Conservation (phyloP, 2,329 filamentous ascomycete genomes). For the Knoxdaviesia capensis region DNA sequence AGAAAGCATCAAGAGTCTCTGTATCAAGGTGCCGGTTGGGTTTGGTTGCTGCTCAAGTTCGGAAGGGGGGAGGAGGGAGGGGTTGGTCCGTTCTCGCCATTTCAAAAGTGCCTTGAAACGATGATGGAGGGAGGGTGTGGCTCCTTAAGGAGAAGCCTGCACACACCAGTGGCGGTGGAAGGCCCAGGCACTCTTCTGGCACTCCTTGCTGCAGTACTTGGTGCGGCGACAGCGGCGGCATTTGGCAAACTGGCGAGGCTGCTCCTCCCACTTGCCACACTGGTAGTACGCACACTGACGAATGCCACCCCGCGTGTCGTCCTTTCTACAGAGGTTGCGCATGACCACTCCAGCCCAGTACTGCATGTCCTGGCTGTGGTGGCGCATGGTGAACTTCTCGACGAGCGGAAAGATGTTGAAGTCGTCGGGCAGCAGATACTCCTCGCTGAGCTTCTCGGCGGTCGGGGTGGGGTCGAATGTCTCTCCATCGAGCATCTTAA, state of each 20-base stretch:
- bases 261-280: constrained; percentile 97
- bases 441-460: constrained; percentile 24
- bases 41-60: too few species aligned
- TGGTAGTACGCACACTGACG: constrained; percentile 95
- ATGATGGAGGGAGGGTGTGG: neutral
- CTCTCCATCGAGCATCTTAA: constrained; percentile 59
- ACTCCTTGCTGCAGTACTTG: constrained; percentile 99
- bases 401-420: constrained; percentile 97
- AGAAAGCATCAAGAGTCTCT: neutral
- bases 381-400: constrained; percentile 92
- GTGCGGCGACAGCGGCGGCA: constrained; percentile 89
- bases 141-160: constrained; percentile 36
- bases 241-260: constrained; percentile 90
- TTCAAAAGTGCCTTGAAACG: too few species aligned
- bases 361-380: constrained; percentile 94
- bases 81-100: too few species aligned
- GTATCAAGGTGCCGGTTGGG: too few species aligned
- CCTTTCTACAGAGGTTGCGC: constrained; percentile 95
- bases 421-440: constrained; percentile 81
- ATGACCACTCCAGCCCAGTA: constrained; percentile 99
- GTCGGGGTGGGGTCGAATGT: constrained; percentile 14
- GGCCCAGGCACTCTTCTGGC: constrained; percentile 96
- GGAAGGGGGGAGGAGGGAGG: too few species aligned
- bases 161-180: constrained; percentile 98
- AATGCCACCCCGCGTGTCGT: constrained; percentile 84